These are phyloP conservation scores for Aspergillus kassunensis DNA, from an alignment of 495 filamentous ascomycete species.

Conservation along the genomic window DNA sequence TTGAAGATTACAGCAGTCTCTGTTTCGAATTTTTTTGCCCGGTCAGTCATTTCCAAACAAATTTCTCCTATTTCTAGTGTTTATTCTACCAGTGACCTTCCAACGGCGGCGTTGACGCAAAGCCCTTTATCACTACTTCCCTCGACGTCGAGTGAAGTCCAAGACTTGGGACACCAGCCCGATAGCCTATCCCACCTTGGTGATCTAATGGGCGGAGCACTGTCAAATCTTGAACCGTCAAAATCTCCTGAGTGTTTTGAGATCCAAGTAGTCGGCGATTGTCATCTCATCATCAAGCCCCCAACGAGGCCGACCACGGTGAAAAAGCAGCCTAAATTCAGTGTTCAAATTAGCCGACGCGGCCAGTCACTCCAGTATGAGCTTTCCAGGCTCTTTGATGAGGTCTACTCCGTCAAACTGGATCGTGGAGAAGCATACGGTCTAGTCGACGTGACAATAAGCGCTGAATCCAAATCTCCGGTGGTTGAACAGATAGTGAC, in stretches of 20 bases:
- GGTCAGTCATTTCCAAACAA: slow-evolving; percentile 23
- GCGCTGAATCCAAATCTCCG: slow-evolving; percentile 47
- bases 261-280: slow-evolving; percentile 58
- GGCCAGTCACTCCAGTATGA: slow-evolving; percentile 42
- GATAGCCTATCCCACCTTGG: slow-evolving; percentile 16
- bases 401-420: slow-evolving; percentile 54
- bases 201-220: slow-evolving; percentile 17
- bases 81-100: slow-evolving; percentile 18
- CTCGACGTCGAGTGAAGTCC: slow-evolving; percentile 18
- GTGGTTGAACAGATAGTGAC: slow-evolving; percentile 50
- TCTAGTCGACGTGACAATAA: slow-evolving; percentile 53
- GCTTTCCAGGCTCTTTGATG: slow-evolving; percentile 52
- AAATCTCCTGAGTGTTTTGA: slow-evolving; percentile 44
- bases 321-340: slow-evolving; percentile 49
- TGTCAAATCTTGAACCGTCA: slow-evolving; percentile 13
- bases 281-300: slow-evolving; percentile 57
- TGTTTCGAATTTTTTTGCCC: slow-evolving; percentile 25
- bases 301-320: slow-evolving; percentile 44
- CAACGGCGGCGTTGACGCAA: slow-evolving; percentile 18
- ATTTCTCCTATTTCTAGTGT: slow-evolving; percentile 11
- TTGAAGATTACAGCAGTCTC: slow-evolving; percentile 24
- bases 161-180: slow-evolving; percentile 11
- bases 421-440: slow-evolving; percentile 57
- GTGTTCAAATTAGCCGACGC: slow-evolving; percentile 47
- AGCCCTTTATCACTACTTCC: slow-evolving; percentile 26